Base-by-base conservation (phyloP, 768 basidiomycete genomes). In the Podaxis pistillaris region DNA sequence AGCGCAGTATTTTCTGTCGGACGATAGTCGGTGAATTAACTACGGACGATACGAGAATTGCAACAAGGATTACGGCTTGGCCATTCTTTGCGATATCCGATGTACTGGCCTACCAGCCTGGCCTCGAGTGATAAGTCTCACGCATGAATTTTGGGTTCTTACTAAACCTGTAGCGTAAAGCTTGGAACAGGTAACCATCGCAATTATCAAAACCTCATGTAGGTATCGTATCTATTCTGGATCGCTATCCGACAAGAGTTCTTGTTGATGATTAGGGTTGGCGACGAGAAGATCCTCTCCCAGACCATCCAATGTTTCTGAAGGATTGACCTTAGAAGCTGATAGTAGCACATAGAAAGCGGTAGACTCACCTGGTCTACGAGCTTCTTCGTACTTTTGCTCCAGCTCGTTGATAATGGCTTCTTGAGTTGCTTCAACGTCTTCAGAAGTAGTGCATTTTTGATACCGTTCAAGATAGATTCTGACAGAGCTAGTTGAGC, bases 391-490 rank as follows among this genome's bases (percentile, higher is more conserved):
- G 71, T 88, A 93, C 58, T 76, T 82, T 19, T 74, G 74, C 71
- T 91, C 85, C 17, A 91, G 80, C 66, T 94, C 88, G 2, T 81
- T 75, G 56, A 94, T 86, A 56, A 93, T 87, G 30, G 73, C 74
- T 26, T 90, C 84, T 71, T 95, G 92, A 75, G 81, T 82, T 6
- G 71, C 75, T 1, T 69, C 70, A 22, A 94, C 78, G 37, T 89
- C 87, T 9, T 77, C 82, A 0, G 88, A 79, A 0, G 83, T 83
- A 1, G 70, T 74, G 69, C 96, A 98, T 38, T 80, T 87, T 64
- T 83, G 80, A 71, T 99, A 99, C 52, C 81, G 82, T 60, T 90
- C 84, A 58, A 99, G 76, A 63, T 89, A 86, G 2, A 77, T 66
- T 49, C 88, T 90, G 62, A 7, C 11, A 17, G 33, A 7, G 24